Evolutionary conservation across 106 monocot species (phyloP).

Genomic region (Acorus calamus): DNA sequence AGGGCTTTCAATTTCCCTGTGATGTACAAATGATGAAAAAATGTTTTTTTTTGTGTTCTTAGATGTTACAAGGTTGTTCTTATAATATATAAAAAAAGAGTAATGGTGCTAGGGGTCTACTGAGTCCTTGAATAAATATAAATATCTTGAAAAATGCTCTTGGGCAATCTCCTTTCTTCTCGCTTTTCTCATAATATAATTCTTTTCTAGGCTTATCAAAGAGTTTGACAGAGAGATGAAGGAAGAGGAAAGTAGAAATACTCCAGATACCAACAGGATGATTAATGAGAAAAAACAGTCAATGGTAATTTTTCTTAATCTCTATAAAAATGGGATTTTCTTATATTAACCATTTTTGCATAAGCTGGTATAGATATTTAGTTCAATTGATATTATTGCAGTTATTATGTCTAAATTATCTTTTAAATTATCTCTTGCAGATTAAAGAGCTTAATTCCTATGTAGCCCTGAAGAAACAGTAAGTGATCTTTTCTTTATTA

Average conservation of each 20-base stretch:
- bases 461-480: conserved; percentile 17
- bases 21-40: too few relatives aligned
- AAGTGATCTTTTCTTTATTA: not conserved
- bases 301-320: not conserved
- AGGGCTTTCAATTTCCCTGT: too few relatives aligned
- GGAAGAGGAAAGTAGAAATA: conserved; percentile 34
- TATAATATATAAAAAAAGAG: too few relatives aligned
- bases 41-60: too few relatives aligned
- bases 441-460: conserved; percentile 16
- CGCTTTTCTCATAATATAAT: not conserved
- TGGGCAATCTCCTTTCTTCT: not conserved
- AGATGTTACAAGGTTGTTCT: too few relatives aligned
- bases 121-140: too few relatives aligned
- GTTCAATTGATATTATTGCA: not conserved
- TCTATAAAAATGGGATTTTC: not conserved
- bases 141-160: not conserved
- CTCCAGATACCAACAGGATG: conserved; percentile 24
- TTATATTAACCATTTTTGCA: not conserved
- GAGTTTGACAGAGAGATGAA: conserved; percentile 45
- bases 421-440: conserved; percentile 10
- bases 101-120: too few relatives aligned
- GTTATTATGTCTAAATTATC: too few relatives aligned
- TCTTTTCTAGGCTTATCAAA: conserved; percentile 39
- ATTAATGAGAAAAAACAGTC: conserved; percentile 29
- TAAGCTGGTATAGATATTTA: not conserved